These are phyloP conservation scores for Agastache rugosa DNA, from an alignment of 257 asterid genomes.

Conservation along the genomic window DNA sequence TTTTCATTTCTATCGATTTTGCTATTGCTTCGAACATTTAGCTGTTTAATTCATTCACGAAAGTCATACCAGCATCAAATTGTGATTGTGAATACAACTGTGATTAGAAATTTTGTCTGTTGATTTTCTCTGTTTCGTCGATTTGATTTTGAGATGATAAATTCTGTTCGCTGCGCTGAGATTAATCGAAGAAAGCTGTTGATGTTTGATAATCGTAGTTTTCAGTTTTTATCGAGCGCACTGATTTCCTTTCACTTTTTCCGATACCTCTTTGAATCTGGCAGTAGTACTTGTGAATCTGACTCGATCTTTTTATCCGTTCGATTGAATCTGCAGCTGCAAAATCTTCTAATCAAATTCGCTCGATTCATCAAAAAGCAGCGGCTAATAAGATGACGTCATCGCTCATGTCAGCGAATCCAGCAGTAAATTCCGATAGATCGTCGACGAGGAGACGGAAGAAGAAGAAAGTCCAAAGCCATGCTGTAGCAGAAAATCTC, in stretches of 20 bases:
- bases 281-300: slow-evolving; percentile 34
- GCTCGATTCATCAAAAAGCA: not conserved
- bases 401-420: slow-evolving; percentile 47
- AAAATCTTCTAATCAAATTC: not conserved
- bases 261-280: slow-evolving; percentile 42
- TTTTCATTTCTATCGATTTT: not conserved
- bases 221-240: too few relatives aligned
- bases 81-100: not conserved
- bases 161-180: slow-evolving; percentile 10
- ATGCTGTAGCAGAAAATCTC: slow-evolving; percentile 26
- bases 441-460: slow-evolving; percentile 51
- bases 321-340: slow-evolving; percentile 48
- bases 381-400: slow-evolving; percentile 42
- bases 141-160: slow-evolving; percentile 12
- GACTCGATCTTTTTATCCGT: slow-evolving; percentile 12
- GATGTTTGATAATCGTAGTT: not conserved
- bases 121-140: not conserved
- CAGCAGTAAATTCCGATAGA: slow-evolving; percentile 53
- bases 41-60: not conserved
- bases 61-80: not conserved
- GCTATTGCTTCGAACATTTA: not conserved
- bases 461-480: slow-evolving; percentile 54
- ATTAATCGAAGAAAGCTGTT: not conserved
- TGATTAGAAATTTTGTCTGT: not conserved
- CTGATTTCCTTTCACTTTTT: slow-evolving; percentile 24